Conservation (phyloP, 345 rosid genomes). For the Linum tenue region DNA sequence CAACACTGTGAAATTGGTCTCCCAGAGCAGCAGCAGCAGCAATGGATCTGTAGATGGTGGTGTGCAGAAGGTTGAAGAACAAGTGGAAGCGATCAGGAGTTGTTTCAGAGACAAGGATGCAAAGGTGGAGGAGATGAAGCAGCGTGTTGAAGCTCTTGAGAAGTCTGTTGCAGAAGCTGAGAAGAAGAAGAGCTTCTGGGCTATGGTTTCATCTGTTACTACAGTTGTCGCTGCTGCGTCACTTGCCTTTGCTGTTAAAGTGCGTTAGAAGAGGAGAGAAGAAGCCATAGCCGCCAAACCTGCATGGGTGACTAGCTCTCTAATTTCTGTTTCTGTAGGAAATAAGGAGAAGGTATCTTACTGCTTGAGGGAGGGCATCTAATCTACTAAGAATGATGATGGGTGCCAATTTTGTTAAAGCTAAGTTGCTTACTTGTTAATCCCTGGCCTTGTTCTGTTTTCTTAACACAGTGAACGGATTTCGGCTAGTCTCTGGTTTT, state of each 20-base stretch:
- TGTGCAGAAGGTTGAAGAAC: conserved; percentile 25
- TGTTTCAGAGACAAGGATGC: conserved; percentile 46
- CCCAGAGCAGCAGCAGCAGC: conserved; percentile 18
- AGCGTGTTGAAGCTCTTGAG: conserved; percentile 40
- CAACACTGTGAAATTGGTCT: conserved; percentile 32
- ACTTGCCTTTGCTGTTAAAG: conserved; percentile 46
- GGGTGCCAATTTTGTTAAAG: no score
- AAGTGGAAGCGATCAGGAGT: conserved; percentile 38
- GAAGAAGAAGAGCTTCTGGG: conserved; percentile 54
- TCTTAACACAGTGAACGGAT: no score
- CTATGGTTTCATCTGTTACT: conserved; percentile 52
- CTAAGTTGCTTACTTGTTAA: no score
- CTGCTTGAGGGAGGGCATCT: no score
- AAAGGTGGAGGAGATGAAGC: conserved; percentile 43
- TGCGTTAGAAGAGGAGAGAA: conserved; percentile 25
- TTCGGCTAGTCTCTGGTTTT: no score
- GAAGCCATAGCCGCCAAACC: no score
- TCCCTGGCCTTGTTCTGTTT: no score
- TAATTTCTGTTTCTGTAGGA: no score
- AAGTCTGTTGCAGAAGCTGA: conserved; percentile 39
- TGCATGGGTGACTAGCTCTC: no score
- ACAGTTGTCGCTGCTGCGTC: conserved; percentile 55
- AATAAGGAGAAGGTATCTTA: no score
- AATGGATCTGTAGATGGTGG: conserved; percentile 10
- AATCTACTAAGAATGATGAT: no score